A percentile compares a stretch with the other conserved stretches of the same genome.
phyloP scores from a whole-genome alignment of 768 basidiomycete genomes.

The Tricholoma flavovirens region DNA sequence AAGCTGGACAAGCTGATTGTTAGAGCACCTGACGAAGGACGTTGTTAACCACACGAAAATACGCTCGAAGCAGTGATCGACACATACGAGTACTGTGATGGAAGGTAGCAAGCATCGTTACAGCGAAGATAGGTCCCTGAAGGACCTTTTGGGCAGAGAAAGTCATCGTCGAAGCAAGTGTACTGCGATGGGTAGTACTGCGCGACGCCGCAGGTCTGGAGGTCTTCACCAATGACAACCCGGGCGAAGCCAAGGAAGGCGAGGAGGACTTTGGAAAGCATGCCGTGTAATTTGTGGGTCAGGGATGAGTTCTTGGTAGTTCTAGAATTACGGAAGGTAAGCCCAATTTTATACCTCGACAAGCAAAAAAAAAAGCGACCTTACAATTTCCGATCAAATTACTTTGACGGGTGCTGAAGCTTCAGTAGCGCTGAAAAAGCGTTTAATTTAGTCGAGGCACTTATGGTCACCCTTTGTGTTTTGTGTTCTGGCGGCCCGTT shows the following conservation, averaged over 20 bases:
- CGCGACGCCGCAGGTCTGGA: background rate
- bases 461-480: background rate
- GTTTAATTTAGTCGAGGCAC: background rate
- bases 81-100: background rate
- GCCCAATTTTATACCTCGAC: background rate
- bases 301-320: background rate
- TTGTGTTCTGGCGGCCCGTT: too few relatives aligned
- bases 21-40: background rate
- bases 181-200: background rate
- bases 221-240: background rate
- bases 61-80: background rate
- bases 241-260: background rate
- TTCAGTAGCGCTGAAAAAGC: too few relatives aligned
- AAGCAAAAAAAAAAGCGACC: background rate
- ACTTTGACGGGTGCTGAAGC: background rate
- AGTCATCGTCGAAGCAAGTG: background rate
- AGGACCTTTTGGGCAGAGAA: background rate
- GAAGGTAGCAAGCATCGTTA: background rate
- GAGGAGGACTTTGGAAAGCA: background rate
- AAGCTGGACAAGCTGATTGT: background rate
- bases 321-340: background rate
- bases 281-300: background rate
- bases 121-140: background rate
- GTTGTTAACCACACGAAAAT: background rate
- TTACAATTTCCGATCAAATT: background rate